A percentile compares a stretch with the other conserved stretches of the same genome.
These are phyloP conservation scores for Pleurotus eryngii DNA, from an alignment of 768 basidiomycete genomes.

Conservation along the genomic window DNA sequence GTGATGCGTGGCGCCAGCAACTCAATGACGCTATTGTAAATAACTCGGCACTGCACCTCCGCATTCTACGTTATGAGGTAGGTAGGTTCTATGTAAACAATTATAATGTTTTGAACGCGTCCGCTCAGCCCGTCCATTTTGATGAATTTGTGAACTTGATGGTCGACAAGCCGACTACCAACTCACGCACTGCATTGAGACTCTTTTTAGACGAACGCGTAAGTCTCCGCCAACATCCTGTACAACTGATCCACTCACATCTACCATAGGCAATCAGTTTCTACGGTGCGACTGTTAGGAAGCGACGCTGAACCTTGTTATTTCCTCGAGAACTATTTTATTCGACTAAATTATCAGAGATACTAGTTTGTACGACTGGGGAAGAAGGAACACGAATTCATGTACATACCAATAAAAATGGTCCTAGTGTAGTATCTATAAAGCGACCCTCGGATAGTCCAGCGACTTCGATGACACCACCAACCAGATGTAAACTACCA, in stretches of 20 bases:
- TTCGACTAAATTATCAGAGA: slow-evolving; percentile 13
- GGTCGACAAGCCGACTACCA: slow-evolving; percentile 26
- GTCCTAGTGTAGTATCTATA: slow-evolving; percentile 31
- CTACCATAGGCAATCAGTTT: slow-evolving; percentile 51
- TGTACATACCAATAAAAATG: background rate
- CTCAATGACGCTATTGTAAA: slow-evolving; percentile 40
- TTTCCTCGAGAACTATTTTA: background rate
- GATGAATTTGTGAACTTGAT: slow-evolving; percentile 47
- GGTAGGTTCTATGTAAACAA: slow-evolving; percentile 9
- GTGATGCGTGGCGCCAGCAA: slow-evolving; percentile 40
- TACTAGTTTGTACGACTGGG: background rate
- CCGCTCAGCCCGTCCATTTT: slow-evolving; percentile 53
- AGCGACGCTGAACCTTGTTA: slow-evolving; percentile 15
- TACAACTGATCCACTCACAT: background rate
- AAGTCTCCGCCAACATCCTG: slow-evolving; percentile 4
- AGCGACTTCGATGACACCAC: slow-evolving; percentile 91
- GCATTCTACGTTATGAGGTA: slow-evolving; percentile 68
- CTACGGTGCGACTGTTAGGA: slow-evolving; percentile 35
- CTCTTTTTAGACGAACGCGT: slow-evolving; percentile 59
- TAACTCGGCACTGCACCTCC: slow-evolving; percentile 46
- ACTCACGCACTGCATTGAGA: slow-evolving; percentile 37
- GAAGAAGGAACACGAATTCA: background rate
- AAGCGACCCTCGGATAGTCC: slow-evolving; percentile 66
- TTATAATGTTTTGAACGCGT: background rate
- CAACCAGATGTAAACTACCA: slow-evolving; percentile 91